Evolutionary conservation across 2,329 filamentous ascomycete genomes (phyloP).

Genomic region (Hymenoscyphus infarciens): DNA sequence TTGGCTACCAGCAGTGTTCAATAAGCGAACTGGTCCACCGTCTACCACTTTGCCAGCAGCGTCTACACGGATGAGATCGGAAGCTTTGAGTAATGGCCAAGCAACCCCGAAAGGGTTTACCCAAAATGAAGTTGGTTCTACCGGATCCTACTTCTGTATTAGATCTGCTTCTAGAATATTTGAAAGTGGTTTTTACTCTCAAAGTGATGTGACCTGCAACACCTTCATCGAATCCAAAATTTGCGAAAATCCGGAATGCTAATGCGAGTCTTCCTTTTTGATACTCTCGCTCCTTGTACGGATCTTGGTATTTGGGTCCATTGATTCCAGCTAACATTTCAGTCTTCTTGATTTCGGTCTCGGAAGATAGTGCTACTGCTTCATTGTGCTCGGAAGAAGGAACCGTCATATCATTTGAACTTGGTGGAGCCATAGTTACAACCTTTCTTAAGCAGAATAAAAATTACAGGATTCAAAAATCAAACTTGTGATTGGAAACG

Average conservation of each 20-base stretch:
- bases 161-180: background rate
- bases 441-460: background rate
- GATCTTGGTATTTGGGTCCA: conserved; percentile 8
- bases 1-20: conserved; percentile 32
- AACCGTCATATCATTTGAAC: background rate
- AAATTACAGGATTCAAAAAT: too few species aligned
- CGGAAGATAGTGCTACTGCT: background rate
- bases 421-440: background rate
- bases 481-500: too few species aligned
- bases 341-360: background rate
- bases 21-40: conserved; percentile 44
- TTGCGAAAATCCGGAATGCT: conserved; percentile 43
- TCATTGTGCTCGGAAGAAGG: background rate
- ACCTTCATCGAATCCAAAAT: conserved; percentile 41
- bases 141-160: conserved; percentile 30
- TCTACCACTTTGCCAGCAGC: conserved; percentile 59
- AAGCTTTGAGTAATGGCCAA: conserved; percentile 49
- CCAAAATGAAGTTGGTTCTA: conserved; percentile 35
- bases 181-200: conserved; percentile 13
- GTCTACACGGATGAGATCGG: conserved; percentile 65
- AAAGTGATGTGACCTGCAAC: conserved; percentile 41
- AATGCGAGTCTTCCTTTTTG: conserved; percentile 40
- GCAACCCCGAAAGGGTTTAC: conserved; percentile 37
- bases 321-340: background rate
- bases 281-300: conserved; percentile 28